These are phyloP conservation scores for Penicillium sp. DNA, from an alignment of 2,329 filamentous ascomycete genomes.

Conservation along the genomic window DNA sequence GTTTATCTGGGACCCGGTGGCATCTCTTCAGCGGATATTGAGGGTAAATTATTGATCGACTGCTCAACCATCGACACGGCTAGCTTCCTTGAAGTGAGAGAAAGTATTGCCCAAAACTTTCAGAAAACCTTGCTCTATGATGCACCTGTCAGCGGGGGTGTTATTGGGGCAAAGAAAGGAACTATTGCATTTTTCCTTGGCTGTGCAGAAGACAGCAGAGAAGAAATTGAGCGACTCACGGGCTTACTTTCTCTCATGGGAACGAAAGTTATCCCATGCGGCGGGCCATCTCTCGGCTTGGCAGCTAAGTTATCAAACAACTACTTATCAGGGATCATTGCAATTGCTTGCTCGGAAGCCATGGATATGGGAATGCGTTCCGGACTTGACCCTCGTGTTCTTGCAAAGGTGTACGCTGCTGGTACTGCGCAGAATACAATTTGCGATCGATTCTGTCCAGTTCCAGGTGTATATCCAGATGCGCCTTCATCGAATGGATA, in stretches of 20 bases:
- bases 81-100: constrained; percentile 53
- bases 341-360: constrained; percentile 62
- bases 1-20: constrained; percentile 54
- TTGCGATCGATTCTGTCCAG: constrained; percentile 56
- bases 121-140: constrained; percentile 56
- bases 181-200: constrained; percentile 61
- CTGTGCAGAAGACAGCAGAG: constrained; percentile 40
- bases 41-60: constrained; percentile 56
- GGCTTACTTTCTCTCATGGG: constrained; percentile 58
- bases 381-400: constrained; percentile 59
- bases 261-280: constrained; percentile 59
- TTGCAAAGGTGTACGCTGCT: constrained; percentile 57
- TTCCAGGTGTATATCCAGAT: constrained; percentile 54
- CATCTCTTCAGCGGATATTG: constrained; percentile 48
- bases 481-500: constrained; percentile 56
- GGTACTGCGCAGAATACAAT: constrained; percentile 59
- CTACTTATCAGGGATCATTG: constrained; percentile 63
- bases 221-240: constrained; percentile 50
- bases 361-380: constrained; percentile 65
- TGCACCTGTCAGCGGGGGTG: constrained; percentile 58
- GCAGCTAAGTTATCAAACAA: constrained; percentile 66
- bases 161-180: constrained; percentile 56
- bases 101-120: constrained; percentile 42
- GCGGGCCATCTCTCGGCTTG: constrained; percentile 59
- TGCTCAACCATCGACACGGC: constrained; percentile 61